These are phyloP conservation scores for Pythium oligandrum DNA, from an alignment of 352 stramenopile species.

Conservation along the genomic window DNA sequence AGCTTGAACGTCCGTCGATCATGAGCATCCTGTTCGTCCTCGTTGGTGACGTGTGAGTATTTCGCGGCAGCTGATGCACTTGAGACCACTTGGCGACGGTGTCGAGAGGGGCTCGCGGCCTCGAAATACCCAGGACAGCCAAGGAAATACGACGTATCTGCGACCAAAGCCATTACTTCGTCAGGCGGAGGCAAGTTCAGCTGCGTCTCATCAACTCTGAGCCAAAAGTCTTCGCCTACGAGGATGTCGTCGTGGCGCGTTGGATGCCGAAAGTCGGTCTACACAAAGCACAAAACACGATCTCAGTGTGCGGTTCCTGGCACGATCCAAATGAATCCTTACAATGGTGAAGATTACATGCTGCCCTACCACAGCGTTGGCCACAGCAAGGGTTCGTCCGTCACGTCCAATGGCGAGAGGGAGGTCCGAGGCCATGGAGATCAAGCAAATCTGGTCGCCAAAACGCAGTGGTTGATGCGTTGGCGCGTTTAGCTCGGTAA, in stretches of 20 bases:
- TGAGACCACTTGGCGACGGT: too few species aligned
- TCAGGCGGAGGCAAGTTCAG: constrained; percentile 13
- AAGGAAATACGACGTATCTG: constrained; percentile 52
- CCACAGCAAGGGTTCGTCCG: constrained; percentile 24
- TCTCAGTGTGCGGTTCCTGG: not conserved
- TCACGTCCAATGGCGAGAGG: constrained; percentile 44
- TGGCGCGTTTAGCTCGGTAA: constrained; percentile 42
- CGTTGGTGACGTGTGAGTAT: not conserved
- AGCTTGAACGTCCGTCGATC: constrained; percentile 29
- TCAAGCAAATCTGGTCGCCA: constrained; percentile 54
- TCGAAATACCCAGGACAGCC: constrained; percentile 48
- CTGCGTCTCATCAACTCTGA: constrained; percentile 32
- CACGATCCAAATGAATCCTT: constrained; percentile 3
- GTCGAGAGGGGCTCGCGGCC: too few species aligned
- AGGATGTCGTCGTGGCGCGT: constrained; percentile 37
- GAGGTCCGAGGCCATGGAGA: constrained; percentile 37
- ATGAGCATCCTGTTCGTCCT: not conserved
- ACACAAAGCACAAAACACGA: constrained; percentile 2
- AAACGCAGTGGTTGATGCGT: constrained; percentile 47
- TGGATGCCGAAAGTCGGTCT: constrained; percentile 52
- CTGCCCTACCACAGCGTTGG: constrained; percentile 21
- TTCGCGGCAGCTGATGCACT: not conserved
- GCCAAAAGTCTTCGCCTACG: constrained; percentile 46
- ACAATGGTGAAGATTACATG: constrained; percentile 71
- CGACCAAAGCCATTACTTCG: constrained; percentile 36